These are phyloP conservation scores for Punctularia strigosozonata DNA, from an alignment of 768 basidiomycete genomes.

Conservation along the genomic window DNA sequence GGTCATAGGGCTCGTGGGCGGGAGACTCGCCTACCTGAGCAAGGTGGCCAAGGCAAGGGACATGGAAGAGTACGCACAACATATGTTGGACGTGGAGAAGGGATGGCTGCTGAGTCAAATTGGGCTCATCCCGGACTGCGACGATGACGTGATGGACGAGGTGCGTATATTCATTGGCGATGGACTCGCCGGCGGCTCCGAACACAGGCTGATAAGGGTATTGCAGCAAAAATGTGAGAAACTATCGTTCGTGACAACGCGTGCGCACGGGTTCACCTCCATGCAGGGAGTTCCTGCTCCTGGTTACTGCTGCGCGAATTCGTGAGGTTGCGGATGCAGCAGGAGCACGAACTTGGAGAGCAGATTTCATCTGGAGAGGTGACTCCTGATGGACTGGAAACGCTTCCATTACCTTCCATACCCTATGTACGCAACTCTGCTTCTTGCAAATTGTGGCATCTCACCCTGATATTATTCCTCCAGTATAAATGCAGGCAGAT, in stretches of 20 bases:
- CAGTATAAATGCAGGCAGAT: slow-evolving; percentile 67
- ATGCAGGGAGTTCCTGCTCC: slow-evolving; percentile 76
- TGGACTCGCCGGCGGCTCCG: too few relatives aligned
- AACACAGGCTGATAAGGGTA: slow-evolving; percentile 8
- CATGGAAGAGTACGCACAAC: slow-evolving; percentile 50
- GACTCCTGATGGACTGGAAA: slow-evolving; percentile 20
- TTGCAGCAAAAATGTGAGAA: not conserved
- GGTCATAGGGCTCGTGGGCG: slow-evolving; percentile 57
- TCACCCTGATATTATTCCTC: slow-evolving; percentile 3
- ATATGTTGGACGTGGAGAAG: slow-evolving; percentile 62
- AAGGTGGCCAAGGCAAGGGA: slow-evolving; percentile 51
- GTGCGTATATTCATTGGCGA: slow-evolving; percentile 25
- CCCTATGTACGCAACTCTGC: slow-evolving; percentile 42
- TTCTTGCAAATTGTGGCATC: slow-evolving; percentile 6
- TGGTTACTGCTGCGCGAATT: slow-evolving; percentile 71
- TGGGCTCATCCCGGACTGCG: slow-evolving; percentile 70
- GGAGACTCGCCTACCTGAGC: slow-evolving; percentile 67
- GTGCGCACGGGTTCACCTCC: slow-evolving; percentile 22
- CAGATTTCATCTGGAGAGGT: slow-evolving; percentile 24
- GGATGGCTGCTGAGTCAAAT: slow-evolving; percentile 73
- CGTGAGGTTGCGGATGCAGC: slow-evolving; percentile 44
- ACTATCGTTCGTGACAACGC: not conserved
- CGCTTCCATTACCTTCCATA: slow-evolving; percentile 48
- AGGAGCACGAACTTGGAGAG: slow-evolving; percentile 30
- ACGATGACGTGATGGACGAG: slow-evolving; percentile 87